These are phyloP conservation scores for Candida freyschussii DNA, from an alignment of 1,139 yeast species.

Conservation along the genomic window DNA sequence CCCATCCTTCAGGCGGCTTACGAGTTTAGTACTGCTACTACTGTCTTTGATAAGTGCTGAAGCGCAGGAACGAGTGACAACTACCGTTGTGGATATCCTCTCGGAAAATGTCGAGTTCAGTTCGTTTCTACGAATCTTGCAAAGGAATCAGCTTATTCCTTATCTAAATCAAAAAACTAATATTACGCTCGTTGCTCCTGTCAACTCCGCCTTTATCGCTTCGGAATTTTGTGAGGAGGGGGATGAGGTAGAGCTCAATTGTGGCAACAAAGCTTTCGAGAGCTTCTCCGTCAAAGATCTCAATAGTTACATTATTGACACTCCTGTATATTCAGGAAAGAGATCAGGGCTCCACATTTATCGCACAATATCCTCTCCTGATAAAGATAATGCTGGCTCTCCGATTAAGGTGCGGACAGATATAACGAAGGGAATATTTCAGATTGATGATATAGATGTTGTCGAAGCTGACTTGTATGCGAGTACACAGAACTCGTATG, in stretches of 20 bases:
- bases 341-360: slow-evolving; percentile 27
- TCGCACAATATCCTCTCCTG: slow-evolving; percentile 19
- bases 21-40: too few relatives aligned
- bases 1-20: too few relatives aligned
- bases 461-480: slow-evolving; percentile 65
- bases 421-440: slow-evolving; percentile 17
- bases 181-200: slow-evolving; percentile 79
- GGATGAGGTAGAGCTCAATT: slow-evolving; percentile 1
- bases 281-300: slow-evolving; percentile 11
- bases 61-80: too few relatives aligned
- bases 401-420: slow-evolving; percentile 18
- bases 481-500: slow-evolving; percentile 61
- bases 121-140: slow-evolving; percentile 59
- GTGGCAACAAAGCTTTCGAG: slow-evolving; percentile 3
- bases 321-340: slow-evolving; percentile 25
- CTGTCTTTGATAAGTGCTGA: too few relatives aligned
- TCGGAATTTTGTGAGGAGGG: slow-evolving; percentile 1
- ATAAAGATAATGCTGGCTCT: slow-evolving; percentile 2
- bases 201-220: slow-evolving; percentile 76
- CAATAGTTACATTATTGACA: slow-evolving; percentile 28
- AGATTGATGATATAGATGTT: slow-evolving; percentile 48
- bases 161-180: slow-evolving; percentile 58
- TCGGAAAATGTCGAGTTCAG: slow-evolving; percentile 74
- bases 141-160: slow-evolving; percentile 65
- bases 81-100: slow-evolving; percentile 68